Evolutionary conservation across 192 early-diverging fungal species (phyloP), one percentile per base, ranked within the genome.

Genomic region (Linnemannia zychae): DNA sequence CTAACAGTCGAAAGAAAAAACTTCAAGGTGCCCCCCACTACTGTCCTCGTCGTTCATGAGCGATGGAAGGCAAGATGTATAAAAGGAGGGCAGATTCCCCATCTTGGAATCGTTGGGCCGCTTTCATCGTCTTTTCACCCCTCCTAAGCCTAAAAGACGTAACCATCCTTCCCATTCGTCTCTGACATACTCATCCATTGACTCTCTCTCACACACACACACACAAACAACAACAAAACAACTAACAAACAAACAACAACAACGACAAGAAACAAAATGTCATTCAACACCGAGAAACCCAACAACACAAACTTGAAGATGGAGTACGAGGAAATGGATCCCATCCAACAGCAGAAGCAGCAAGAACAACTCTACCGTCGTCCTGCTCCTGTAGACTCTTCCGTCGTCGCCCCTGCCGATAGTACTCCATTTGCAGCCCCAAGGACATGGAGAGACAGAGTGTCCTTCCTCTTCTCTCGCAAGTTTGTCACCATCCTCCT

Each of bases 401-500:
- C 34, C 17, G 11, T 31, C 57, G 2, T 24, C n/a, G 16, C 2
- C 72, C 22, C 67, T 68, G 12, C 44, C 68, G n/a, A 31, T n/a
- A 67, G 0, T 31, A 2, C 33, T 16, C 15, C 65, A 16, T n/a
- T n/a, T n/a, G 7, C 37, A 37, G 18, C 33, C n/a, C 75, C 66
- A 9, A 33, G 57, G 68, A 76, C 77, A 22, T 79, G 68, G 68
- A 70, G 17, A 24, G 46, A 79, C 49, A 40, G 78, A 13, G 0
- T 67, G 4, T 20, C 48, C 0, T 53, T 31, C 44, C 49, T 79
- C 57, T 72, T 40, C 63, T 53, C 83, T 20, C 74, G 66, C 47
- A 22, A 90, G 63, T 83, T 93, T 71, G 22, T 89, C 31, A 37
- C 77, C 3, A 90, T 93, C 65, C 74, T 94, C 12, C 60, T 81